Percentiles rank a stretch among this genome's conserved stretches.
These are phyloP conservation scores for Colletotrichum australisinense DNA, from an alignment of 2,329 filamentous ascomycete species.

Conservation along the genomic window DNA sequence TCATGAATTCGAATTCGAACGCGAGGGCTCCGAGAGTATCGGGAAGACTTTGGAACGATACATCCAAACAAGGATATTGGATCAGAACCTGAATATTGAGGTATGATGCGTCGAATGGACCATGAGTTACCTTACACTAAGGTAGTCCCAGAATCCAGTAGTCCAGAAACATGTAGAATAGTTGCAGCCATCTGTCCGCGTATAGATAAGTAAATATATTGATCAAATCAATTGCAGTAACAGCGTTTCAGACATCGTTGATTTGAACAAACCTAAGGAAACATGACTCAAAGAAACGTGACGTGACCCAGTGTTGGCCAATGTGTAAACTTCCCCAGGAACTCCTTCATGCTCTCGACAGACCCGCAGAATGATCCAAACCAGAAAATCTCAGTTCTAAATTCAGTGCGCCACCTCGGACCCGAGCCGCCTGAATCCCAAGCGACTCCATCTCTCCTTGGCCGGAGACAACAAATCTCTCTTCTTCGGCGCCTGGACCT, in stretches of 20 bases:
- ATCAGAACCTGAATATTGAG: background rate
- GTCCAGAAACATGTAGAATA: background rate
- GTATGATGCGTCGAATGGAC: background rate
- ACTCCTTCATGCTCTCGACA: background rate
- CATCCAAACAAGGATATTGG: background rate
- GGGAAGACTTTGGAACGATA: background rate
- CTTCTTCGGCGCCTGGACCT: slow-evolving; percentile 31
- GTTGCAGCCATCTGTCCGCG: background rate
- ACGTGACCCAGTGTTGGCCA: background rate
- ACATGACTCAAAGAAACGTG: background rate
- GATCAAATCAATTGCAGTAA: background rate
- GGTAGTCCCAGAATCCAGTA: background rate
- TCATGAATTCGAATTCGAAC: background rate
- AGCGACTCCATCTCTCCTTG: slow-evolving; percentile 39
- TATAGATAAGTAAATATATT: background rate
- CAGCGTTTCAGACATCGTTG: background rate
- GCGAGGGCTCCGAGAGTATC: background rate
- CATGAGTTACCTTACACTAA: too few relatives aligned
- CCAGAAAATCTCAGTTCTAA: background rate
- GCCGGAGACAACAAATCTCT: slow-evolving; percentile 37
- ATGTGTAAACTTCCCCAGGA: background rate
- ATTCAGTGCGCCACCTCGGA: background rate
- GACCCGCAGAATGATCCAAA: background rate
- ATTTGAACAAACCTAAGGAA: background rate
- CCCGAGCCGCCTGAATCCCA: slow-evolving; percentile 12